These are phyloP conservation scores for Meripilus lineatus DNA, from an alignment of 1,284 basidiomycete species.

Conservation along the genomic window DNA sequence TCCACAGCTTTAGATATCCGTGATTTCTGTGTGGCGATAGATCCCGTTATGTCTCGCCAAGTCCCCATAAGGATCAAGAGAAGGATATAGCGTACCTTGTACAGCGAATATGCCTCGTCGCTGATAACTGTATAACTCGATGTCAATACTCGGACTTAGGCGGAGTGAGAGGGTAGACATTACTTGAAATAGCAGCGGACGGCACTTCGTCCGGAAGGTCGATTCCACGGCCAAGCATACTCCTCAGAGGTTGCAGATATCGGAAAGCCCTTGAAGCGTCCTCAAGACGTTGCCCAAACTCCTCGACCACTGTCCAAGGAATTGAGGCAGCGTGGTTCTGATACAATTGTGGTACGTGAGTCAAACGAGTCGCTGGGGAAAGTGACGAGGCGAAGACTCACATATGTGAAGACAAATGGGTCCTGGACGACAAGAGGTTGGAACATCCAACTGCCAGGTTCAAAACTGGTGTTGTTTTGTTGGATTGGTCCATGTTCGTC, in stretches of 20 bases:
- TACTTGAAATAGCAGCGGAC: too few relatives aligned
- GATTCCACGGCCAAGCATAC: not conserved
- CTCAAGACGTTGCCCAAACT: not conserved
- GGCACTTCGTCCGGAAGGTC: too few relatives aligned
- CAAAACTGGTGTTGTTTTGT: not conserved
- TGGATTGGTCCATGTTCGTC: too few relatives aligned
- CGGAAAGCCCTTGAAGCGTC: not conserved
- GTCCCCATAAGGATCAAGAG: not conserved
- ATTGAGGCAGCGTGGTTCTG: not conserved
- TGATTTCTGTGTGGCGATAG: not conserved
- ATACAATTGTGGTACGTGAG: not conserved
- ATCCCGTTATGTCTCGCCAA: not conserved
- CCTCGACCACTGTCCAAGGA: not conserved
- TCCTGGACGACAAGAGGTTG: conserved; percentile 4
- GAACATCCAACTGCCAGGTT: not conserved
- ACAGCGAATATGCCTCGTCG: too few relatives aligned
- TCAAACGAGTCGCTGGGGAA: not conserved
- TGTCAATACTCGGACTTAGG: too few relatives aligned
- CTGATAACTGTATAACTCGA: too few relatives aligned
- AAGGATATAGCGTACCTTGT: not conserved
- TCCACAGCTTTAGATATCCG: not conserved
- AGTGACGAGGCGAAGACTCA: not conserved
- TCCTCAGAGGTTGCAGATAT: not conserved
- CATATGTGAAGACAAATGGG: conserved; percentile 5
- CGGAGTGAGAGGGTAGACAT: too few relatives aligned